These are phyloP conservation scores for Talaromyces nanjingensis DNA, from an alignment of 495 filamentous ascomycete genomes.

Conservation along the genomic window DNA sequence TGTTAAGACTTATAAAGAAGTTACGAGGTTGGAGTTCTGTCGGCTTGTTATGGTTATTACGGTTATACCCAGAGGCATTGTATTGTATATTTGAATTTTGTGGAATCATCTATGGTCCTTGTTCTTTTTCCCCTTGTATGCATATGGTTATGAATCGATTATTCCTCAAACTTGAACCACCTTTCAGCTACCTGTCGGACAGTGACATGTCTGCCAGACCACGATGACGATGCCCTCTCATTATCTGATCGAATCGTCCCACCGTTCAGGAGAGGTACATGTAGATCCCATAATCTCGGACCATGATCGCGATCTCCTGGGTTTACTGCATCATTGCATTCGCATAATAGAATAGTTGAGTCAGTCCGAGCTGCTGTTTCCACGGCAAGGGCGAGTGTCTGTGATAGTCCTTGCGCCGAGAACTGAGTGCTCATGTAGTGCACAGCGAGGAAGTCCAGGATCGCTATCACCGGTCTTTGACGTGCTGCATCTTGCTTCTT, in stretches of 20 bases:
- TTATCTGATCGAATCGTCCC: constrained; percentile 46
- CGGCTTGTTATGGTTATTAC: constrained; percentile 8
- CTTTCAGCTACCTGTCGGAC: constrained; percentile 56
- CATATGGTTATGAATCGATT: background rate
- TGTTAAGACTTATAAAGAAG: background rate
- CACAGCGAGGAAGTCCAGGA: constrained; percentile 59
- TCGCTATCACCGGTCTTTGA: constrained; percentile 39
- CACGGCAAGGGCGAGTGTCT: constrained; percentile 58
- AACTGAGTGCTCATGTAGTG: constrained; percentile 73
- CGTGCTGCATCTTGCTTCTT: background rate
- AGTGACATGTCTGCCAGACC: constrained; percentile 62
- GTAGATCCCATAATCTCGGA: constrained; percentile 41
- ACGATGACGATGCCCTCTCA: constrained; percentile 45
- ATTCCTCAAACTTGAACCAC: constrained; percentile 61
- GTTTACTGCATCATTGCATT: constrained; percentile 31
- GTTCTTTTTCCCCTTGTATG: background rate
- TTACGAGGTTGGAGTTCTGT: constrained; percentile 24
- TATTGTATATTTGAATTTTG: constrained; percentile 16
- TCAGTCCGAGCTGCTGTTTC: constrained; percentile 47
- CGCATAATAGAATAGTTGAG: constrained; percentile 33
- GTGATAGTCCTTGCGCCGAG: constrained; percentile 73
- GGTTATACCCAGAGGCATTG: constrained; percentile 13
- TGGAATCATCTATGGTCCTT: background rate
- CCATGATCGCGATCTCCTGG: constrained; percentile 22
- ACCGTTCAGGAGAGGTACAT: constrained; percentile 58